Base-by-base conservation (phyloP, 2,329 filamentous ascomycete genomes). In the Fusarium kyushuense region DNA sequence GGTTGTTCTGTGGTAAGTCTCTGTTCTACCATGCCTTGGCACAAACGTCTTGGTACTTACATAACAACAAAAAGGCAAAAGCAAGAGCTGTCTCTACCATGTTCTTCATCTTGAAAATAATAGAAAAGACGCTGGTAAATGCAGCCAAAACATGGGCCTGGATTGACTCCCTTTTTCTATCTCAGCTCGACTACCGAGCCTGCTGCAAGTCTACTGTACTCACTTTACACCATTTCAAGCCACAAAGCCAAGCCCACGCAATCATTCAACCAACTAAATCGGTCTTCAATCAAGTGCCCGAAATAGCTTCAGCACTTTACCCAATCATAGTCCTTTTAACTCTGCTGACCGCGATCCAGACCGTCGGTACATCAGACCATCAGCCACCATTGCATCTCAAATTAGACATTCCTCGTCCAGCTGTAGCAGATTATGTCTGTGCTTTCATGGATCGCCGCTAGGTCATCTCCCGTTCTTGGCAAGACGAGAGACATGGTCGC, bases 291-390 rank as follows among this genome's bases (percentile, higher is more conserved):
- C n/a, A 51, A 19, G 17, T 16, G 17, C 33, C 21, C n/a, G 23
- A 12, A 3, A 27, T 17, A 3, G 3, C 1, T 25, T 13, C 14
- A 2, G 5, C 0, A 8, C 2, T 0, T 4, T 1, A n/a, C 13
- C 47, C 47, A 57, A 45, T 58, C 49, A 36, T 0, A 12, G 21
- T 16, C 6, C 10, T 5, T 1, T 1, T 1, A 12, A 19, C 5
- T 43, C 1, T 5, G 23, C 38, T 43, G 49, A 55, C 30, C 19
- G n/a, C 23, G 5, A 7, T 55, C 49, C 40, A 58, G 38, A 55
- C 36, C 30, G 8, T 30, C 25, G 6, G 23, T 29, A 23, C 9
- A 4, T 23, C 16, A 51, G n/a, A 9, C 33, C 9, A 4, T 23
- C 16, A 51, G n/a, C 13, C 33, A 30, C n/a, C n/a, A n/a, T 8